Conservation (phyloP, 2,329 filamentous ascomycete species). For the Teratosphaeria destructans region DNA sequence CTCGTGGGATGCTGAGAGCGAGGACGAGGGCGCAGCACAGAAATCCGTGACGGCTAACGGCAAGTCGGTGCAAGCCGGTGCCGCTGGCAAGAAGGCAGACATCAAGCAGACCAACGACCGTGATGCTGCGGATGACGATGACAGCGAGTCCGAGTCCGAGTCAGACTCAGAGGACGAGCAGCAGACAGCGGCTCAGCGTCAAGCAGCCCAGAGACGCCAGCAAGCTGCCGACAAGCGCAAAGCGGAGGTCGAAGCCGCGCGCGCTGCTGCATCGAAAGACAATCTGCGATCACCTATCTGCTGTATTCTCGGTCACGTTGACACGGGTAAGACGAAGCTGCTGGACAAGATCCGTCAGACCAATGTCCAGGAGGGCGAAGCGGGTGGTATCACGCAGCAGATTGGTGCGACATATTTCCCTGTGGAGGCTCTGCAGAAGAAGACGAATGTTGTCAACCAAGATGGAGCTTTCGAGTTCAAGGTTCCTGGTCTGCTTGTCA, state of each 20-base stretch:
- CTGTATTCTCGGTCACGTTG: conserved; percentile 99
- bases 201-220: conserved; percentile 68
- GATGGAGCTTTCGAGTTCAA: conserved; percentile 92
- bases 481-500: conserved; percentile 89
- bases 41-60: conserved; percentile 32
- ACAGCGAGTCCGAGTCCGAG: conserved; percentile 43
- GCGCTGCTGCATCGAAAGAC: conserved; percentile 85
- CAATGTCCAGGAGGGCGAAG: conserved; percentile 97
- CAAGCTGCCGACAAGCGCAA: conserved; percentile 82
- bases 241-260: conserved; percentile 80
- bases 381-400: conserved; percentile 98
- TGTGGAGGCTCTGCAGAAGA: conserved; percentile 80
- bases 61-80: conserved; percentile 23
- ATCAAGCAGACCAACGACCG: conserved; percentile 18
- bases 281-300: conserved; percentile 95
- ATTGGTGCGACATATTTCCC: conserved; percentile 99
- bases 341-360: conserved; percentile 97
- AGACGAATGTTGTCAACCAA: conserved; percentile 86
- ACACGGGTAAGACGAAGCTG: conserved; percentile 99
- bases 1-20: conserved; percentile 46
- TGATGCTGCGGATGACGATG: conserved; percentile 30
- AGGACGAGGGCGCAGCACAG: conserved; percentile 73
- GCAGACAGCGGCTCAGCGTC: conserved; percentile 59
- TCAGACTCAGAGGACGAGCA: conserved; percentile 56
- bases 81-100: conserved; percentile 17